Evolutionary conservation across 768 basidiomycete genomes (phyloP), one percentile per base, ranked within the genome.

Genomic region (Clitopilus hobsonii): DNA sequence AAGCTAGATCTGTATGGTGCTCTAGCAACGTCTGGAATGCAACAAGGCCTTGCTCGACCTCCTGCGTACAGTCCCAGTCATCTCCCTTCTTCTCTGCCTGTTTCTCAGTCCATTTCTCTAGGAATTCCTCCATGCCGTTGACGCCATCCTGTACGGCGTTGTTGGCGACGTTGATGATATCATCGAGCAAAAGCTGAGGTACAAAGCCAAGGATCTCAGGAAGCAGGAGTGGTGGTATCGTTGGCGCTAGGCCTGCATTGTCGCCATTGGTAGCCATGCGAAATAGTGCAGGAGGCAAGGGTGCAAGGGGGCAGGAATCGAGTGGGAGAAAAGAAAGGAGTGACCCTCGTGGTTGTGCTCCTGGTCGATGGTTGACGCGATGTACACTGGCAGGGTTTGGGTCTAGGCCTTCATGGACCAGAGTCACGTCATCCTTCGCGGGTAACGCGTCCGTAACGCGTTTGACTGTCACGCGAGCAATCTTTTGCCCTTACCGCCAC

Each of bases 1-100:
- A 91, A 0, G 93, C 94, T 45, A 91, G 80, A 64, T 97, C 94
- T 41, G 90, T 86, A 60, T 94, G 93, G 53, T 84, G 84, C 64
- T 94, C 91, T 13, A 97, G 77, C 41, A 95, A 77, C 0, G 94
- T 94, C 67, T 95, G 91, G 59, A 96, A 91, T 22, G 89, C 80
- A 50, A 91, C 87, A 1, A 94, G 71, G 1, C 92, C 93, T 70
- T 91, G 84, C 60, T 88, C 85, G 20, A 89, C 77, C 57, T 90
- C 88, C 55, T 86, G 81, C 10, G 76, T 84, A 62, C 77, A 80
- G 56, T 84, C 86, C 73, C 80, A 81, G 16, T 79, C 59, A 13
- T 75, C 56, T 68, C 75, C 50, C 65, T 65, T 61, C 1, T 72
- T 69, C 53, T 80, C 75, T 18, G 77, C 74, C 55, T 88, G 84